Evolutionary conservation across 1,284 basidiomycete species (phyloP), one percentile per base, ranked within the genome.

Genomic region (Rhodotorula mucilaginosa): DNA sequence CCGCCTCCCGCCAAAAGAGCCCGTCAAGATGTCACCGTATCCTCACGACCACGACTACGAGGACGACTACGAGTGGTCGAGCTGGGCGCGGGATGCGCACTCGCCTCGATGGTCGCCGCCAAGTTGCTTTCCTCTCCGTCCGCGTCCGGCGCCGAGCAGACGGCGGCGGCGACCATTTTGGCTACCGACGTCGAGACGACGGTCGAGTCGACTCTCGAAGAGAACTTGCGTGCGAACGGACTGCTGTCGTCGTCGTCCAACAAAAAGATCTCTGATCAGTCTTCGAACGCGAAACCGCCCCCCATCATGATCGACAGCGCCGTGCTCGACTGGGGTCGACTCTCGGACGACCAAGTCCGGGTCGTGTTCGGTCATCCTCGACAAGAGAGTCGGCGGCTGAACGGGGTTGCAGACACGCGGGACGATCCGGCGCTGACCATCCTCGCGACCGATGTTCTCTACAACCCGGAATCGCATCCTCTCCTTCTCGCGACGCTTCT

Each of bases 11-110:
- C 39, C 39, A 44, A 44, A 44, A 44, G 39, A 44, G 1, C 12
- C 39, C 39, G 39, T 10, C 39, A 44, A 44, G 39, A 44, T 12
- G 12, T 10, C 39, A 26, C 34, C 34, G 26, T 26, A 26, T 6
- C 12, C 12, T 29, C 54, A 29, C 5, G 5, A 3, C n/a, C 23
- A 26, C 26, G 26, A 56, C 16, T 12, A 12, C 15, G 54, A 8
- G 8, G 23, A n/a, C 52, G 26, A 16, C 19, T n/a, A 16, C 67
- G 58, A 1, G 26, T 77, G 26, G 56, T 79, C 68, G 78, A 79
- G 60, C 73, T 79, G 16, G 78, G 78, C 12, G 76, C 77, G 0
- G 78, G 78, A 0, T 78, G 78, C 52, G 78, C 73, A 1, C 63
- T 79, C 15, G 72, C 71, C 2, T 68, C 70, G 5, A 56, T 74